These are phyloP conservation scores for Suhomyces kunorum DNA, from an alignment of 1,139 yeast species.

Conservation along the genomic window DNA sequence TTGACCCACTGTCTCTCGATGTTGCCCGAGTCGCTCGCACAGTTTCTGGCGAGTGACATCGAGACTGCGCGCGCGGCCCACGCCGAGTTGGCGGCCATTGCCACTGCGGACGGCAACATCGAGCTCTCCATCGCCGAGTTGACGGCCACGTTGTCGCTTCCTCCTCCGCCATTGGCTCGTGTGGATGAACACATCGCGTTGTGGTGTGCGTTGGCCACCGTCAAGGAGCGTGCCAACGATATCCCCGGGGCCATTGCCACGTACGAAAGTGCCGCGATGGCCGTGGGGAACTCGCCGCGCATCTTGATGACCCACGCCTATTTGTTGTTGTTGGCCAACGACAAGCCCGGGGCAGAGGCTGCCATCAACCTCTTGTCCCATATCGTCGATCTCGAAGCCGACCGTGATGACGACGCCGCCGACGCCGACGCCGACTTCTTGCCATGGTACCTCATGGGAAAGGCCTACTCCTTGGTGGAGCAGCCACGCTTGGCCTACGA, in stretches of 20 bases:
- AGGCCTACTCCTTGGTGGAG: constrained; percentile 49
- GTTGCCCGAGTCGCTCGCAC: constrained; percentile 32
- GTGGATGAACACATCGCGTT: constrained; percentile 49
- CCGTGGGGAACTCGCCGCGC: constrained; percentile 47
- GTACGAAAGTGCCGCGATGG: constrained; percentile 48
- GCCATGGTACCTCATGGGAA: constrained; percentile 60
- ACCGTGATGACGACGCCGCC: constrained; percentile 18
- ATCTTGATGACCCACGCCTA: constrained; percentile 51
- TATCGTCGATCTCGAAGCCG: constrained; percentile 33
- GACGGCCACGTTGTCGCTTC: constrained; percentile 49
- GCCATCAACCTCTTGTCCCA: constrained; percentile 42
- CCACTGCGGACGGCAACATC: constrained; percentile 52
- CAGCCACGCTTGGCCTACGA: constrained; percentile 57
- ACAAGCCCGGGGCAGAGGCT: constrained; percentile 27
- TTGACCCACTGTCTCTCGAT: constrained; percentile 46
- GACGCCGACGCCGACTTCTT: constrained; percentile 47
- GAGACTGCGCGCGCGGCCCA: constrained; percentile 55
- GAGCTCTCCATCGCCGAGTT: constrained; percentile 50
- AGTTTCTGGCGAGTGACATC: constrained; percentile 32
- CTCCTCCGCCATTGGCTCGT: constrained; percentile 49
- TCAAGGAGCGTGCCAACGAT: constrained; percentile 52
- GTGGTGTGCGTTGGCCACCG: constrained; percentile 55
- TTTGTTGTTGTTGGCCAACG: constrained; percentile 35
- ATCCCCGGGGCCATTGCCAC: constrained; percentile 48
- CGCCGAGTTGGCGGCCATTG: constrained; percentile 54